These are phyloP conservation scores for Amanita rimosa DNA, from an alignment of 768 basidiomycete genomes.

Conservation along the genomic window DNA sequence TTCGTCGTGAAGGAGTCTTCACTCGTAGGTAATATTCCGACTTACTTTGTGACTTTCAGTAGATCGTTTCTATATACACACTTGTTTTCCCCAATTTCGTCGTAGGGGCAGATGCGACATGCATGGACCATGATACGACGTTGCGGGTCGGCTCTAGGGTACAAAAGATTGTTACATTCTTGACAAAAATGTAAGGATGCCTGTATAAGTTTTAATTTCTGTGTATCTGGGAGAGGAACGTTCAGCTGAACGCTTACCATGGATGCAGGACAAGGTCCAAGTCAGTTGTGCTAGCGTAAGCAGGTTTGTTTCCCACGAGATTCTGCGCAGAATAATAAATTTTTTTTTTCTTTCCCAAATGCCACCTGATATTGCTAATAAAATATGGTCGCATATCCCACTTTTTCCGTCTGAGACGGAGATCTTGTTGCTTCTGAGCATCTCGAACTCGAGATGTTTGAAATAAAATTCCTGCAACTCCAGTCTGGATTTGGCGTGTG, in stretches of 20 bases:
- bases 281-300: not conserved
- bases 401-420: too few relatives aligned
- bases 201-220: conserved; percentile 21
- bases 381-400: too few relatives aligned
- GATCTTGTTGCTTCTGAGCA: too few relatives aligned
- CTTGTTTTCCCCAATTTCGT: conserved; percentile 77
- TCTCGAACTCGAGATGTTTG: too few relatives aligned
- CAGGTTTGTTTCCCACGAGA: not conserved
- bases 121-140: conserved; percentile 82
- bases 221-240: not conserved
- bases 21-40: conserved; percentile 3
- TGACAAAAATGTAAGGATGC: conserved; percentile 85
- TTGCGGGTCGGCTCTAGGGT: conserved; percentile 83
- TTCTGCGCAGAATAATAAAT: too few relatives aligned
- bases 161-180: conserved; percentile 92
- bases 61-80: conserved; percentile 93
- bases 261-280: not conserved
- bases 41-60: conserved; percentile 84
- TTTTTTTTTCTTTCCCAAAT: too few relatives aligned
- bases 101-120: conserved; percentile 82
- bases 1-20: conserved; percentile 2
- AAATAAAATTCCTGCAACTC: not conserved
- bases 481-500: too few relatives aligned
- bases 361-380: too few relatives aligned
- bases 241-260: not conserved